Evolutionary conservation across 805 yeast species (phyloP), one percentile per base, ranked within the genome.

Genomic region (Spathaspora hagerdaliae): DNA sequence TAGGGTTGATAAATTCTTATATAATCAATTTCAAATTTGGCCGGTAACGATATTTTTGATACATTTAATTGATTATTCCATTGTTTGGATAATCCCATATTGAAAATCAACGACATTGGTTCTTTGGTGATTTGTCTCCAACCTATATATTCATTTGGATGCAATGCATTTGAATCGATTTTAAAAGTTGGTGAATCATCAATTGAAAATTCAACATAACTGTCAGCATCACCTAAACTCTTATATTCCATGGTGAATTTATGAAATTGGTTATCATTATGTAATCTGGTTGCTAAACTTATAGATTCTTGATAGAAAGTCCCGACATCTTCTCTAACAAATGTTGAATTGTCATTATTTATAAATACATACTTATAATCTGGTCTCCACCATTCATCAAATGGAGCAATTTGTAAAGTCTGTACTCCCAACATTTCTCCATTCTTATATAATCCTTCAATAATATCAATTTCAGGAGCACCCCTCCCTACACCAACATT

Each of bases 331-430:
- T 65, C 47, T 55, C 69, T 69, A 67, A 69, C 63, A 15, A 62
- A 52, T 7, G 74, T 69, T 11, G 61, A 48, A 19, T 58, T 55
- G 26, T 36, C 14, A 47, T 67, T 54, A 31, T 55, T 44, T 33
- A 71, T 62, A 26, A 52, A 44, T 44, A 70, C 52, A 39, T 58
- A 68, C 39, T 61, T 57, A 50, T 69, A 69, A 46, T 69, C 73
- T 4, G 75, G 74, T 46, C 61, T 53, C 56, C 66, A 68, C 74
- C 75, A 69, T 26, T 69, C 59, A 46, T 72, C 76, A 52, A 68
- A 65, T 9, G 76, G 74, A 5, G 75, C 74, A n/a, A 69, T 60
- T 47, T 72, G 74, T 40, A 62, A 52, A 1, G 77, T 68, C 51
- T 71, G 76, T 11, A 73, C 57, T 12, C 57, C 56, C 34, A 12